phyloP scores from a whole-genome alignment of 257 asterid genomes.

The Coffea canephora region DNA sequence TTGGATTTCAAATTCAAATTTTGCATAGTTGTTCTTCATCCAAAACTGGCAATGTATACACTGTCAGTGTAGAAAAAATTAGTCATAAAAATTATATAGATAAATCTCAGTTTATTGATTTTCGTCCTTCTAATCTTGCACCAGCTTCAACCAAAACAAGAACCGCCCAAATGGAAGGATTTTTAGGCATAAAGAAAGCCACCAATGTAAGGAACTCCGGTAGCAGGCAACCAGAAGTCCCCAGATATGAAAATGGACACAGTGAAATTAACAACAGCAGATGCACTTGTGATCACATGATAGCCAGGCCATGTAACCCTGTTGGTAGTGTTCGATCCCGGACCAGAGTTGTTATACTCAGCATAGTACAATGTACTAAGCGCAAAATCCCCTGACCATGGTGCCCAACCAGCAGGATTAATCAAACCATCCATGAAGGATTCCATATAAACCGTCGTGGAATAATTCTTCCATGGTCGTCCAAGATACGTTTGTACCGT shows the following conservation, averaged over 20 bases:
- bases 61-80: no score
- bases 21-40: no score
- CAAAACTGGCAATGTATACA: no score
- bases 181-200: conserved; percentile 8
- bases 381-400: conserved; percentile 58
- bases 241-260: conserved; percentile 49
- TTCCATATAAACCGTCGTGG: conserved; percentile 60
- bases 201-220: conserved; percentile 39
- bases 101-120: background rate
- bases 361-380: conserved; percentile 61
- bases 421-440: conserved; percentile 40
- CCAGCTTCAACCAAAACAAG: background rate
- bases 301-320: conserved; percentile 69
- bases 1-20: no score
- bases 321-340: conserved; percentile 38
- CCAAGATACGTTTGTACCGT: conserved; percentile 46
- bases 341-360: conserved; percentile 53
- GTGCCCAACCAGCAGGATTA: conserved; percentile 53
- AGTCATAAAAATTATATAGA: background rate
- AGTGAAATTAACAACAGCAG: conserved; percentile 51
- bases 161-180: background rate
- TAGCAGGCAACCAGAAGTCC: conserved; percentile 54
- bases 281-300: conserved; percentile 31
- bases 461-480: conserved; percentile 73
- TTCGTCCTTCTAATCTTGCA: background rate